Evolutionary conservation across 176 grass and related monocot genomes (phyloP).

Genomic region (Phoenix roebelenii): DNA sequence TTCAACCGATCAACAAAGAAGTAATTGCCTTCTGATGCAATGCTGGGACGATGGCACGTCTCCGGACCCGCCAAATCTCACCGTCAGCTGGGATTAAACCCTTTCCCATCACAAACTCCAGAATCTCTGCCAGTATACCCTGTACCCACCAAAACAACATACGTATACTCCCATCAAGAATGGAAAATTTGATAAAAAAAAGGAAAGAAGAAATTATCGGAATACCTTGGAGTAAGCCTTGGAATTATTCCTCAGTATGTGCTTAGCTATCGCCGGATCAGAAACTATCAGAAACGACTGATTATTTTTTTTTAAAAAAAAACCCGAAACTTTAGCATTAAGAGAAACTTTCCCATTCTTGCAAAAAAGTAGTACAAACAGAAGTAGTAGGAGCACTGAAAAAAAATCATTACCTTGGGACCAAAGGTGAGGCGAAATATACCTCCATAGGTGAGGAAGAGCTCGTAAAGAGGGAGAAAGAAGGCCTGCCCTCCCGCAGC

Average conservation of each 20-base stretch:
- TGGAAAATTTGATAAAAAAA: not conserved
- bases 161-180: not conserved
- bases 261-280: conserved; percentile 76
- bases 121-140: conserved; percentile 80
- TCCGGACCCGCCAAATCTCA: conserved; percentile 82
- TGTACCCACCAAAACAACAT: conserved; percentile 34
- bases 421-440: conserved; percentile 93
- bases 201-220: not conserved
- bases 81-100: conserved; percentile 85
- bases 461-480: conserved; percentile 85
- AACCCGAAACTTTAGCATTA: not conserved
- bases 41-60: conserved; percentile 86
- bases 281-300: conserved; percentile 98
- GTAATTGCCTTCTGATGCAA: conserved; percentile 77
- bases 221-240: conserved; percentile 86
- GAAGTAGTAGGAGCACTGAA: not conserved
- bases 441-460: conserved; percentile 82
- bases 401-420: conserved; percentile 48
- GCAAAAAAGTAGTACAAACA: not conserved
- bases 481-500: conserved; percentile 62
- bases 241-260: conserved; percentile 80
- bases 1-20: not conserved
- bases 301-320: not conserved
- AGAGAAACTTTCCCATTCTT: not conserved
- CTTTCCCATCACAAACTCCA: conserved; percentile 93